Percentiles rank a stretch among this genome's conserved stretches.
phyloP scores from a whole-genome alignment of 805 yeast genomes.

The Ogataea methylovora region DNA sequence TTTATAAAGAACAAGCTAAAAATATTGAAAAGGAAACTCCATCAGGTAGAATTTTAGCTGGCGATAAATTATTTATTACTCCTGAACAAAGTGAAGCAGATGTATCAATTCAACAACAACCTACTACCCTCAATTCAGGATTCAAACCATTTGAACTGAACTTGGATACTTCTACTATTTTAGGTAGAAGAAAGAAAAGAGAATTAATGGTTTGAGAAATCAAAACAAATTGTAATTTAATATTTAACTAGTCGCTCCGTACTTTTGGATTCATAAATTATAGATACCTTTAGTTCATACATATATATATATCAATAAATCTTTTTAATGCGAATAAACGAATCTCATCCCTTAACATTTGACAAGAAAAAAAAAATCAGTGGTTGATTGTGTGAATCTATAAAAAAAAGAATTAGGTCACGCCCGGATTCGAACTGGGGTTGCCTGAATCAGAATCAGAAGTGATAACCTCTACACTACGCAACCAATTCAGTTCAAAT shows the following conservation, averaged over 20 bases:
- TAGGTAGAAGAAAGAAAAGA: conserved; percentile 35
- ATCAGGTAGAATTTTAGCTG: conserved; percentile 11
- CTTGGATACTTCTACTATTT: conserved; percentile 44
- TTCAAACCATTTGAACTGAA: conserved; percentile 34
- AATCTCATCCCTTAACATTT: no score
- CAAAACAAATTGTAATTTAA: no score
- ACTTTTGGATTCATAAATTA: no score
- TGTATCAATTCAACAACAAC: background rate
- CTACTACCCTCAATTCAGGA: background rate
- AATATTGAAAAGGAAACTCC: conserved; percentile 9
- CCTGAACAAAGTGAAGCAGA: background rate
- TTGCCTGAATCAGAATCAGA: conserved; percentile 6
- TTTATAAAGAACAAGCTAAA: conserved; percentile 2
- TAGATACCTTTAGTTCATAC: no score
- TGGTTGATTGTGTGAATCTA: no score
- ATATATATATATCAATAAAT: no score
- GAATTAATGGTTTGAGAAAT: conserved; percentile 3
- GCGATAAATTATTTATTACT: background rate
- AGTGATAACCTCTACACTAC: conserved; percentile 6
- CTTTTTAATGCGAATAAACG: no score
- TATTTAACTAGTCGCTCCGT: no score
- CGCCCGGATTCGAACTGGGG: conserved; percentile 6
- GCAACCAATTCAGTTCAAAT: conserved; percentile 1
- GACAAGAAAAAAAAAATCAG: no score
- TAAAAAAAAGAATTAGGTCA: background rate